These are phyloP conservation scores for Plasmopara muralis DNA, from an alignment of 352 stramenopile species.

Conservation along the genomic window DNA sequence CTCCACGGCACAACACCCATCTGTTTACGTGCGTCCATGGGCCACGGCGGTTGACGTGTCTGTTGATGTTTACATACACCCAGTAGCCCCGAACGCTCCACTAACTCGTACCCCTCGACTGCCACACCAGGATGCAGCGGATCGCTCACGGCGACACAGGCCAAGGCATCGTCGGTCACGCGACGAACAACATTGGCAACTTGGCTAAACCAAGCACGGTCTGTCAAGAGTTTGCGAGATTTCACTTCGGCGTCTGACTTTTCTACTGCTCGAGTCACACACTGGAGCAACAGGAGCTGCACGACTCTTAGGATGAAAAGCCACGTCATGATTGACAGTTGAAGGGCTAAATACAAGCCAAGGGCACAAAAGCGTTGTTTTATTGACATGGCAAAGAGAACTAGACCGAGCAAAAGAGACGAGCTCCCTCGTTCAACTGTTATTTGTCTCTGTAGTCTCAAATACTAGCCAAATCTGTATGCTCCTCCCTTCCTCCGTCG, in stretches of 20 bases:
- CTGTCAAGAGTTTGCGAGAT: conserved; percentile 31
- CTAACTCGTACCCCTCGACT: conserved; percentile 65
- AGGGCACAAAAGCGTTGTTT: no score
- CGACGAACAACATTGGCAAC: conserved; percentile 23
- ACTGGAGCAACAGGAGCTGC: conserved; percentile 9
- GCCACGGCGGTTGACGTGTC: conserved; percentile 16
- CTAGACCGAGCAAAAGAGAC: no score
- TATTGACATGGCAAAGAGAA: no score
- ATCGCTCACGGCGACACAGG: conserved; percentile 31
- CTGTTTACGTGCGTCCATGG: conserved; percentile 16
- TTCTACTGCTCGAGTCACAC: conserved; percentile 6
- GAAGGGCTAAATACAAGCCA: no score
- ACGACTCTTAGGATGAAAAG: neutral
- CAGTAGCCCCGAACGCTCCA: conserved; percentile 57
- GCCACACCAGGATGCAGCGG: conserved; percentile 29
- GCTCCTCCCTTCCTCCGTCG: conserved; percentile 18
- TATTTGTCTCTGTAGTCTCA: conserved; percentile 12
- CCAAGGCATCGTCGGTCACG: conserved; percentile 8
- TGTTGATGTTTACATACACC: conserved; percentile 53
- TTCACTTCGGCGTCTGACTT: conserved; percentile 11
- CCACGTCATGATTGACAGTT: no score
- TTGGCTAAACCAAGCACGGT: conserved; percentile 46
- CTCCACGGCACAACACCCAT: conserved; percentile 22
- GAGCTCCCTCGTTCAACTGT: no score
- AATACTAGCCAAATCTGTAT: conserved; percentile 33